Conservation (phyloP, 495 filamentous ascomycete species). For the Mytilinidion resinicola region DNA sequence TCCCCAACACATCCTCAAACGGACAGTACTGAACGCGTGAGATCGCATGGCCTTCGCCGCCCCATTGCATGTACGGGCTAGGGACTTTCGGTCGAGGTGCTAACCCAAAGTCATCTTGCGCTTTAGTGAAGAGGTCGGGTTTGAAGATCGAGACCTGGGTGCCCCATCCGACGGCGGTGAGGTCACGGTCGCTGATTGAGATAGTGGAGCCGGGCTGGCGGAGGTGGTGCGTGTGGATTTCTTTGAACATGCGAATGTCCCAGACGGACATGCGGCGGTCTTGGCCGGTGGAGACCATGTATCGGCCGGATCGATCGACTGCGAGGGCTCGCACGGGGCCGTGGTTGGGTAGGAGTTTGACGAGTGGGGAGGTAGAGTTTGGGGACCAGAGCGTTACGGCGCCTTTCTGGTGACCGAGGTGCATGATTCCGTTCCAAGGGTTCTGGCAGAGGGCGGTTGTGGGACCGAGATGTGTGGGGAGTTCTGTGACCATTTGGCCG, state of each 20-base stretch:
- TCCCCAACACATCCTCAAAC: constrained; percentile 84
- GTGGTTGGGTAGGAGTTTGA: constrained; percentile 88
- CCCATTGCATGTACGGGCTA: constrained; percentile 89
- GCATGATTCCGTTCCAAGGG: constrained; percentile 81
- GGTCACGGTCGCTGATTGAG: constrained; percentile 76
- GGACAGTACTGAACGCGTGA: constrained; percentile 87
- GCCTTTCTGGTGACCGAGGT: constrained; percentile 90
- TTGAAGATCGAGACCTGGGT: constrained; percentile 85
- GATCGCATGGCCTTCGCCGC: constrained; percentile 74
- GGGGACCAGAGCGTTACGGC: constrained; percentile 95
- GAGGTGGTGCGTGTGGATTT: constrained; percentile 86
- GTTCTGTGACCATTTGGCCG: constrained; percentile 74
- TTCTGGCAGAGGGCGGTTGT: constrained; percentile 84
- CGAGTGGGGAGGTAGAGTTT: constrained; percentile 75
- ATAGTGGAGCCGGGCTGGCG: constrained; percentile 77
- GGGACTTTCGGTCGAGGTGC: constrained; percentile 70
- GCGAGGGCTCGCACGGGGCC: constrained; percentile 86
- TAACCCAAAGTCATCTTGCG: constrained; percentile 43
- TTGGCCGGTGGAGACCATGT: constrained; percentile 92
- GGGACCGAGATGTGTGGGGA: constrained; percentile 73
- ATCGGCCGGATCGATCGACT: constrained; percentile 81
- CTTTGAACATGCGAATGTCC: constrained; percentile 91
- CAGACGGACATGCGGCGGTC: constrained; percentile 90
- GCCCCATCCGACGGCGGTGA: constrained; percentile 89
- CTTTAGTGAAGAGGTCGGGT: constrained; percentile 19